phyloP scores from a whole-genome alignment of 2,329 filamentous ascomycete species.

The Chrysoporthe puriensis region DNA sequence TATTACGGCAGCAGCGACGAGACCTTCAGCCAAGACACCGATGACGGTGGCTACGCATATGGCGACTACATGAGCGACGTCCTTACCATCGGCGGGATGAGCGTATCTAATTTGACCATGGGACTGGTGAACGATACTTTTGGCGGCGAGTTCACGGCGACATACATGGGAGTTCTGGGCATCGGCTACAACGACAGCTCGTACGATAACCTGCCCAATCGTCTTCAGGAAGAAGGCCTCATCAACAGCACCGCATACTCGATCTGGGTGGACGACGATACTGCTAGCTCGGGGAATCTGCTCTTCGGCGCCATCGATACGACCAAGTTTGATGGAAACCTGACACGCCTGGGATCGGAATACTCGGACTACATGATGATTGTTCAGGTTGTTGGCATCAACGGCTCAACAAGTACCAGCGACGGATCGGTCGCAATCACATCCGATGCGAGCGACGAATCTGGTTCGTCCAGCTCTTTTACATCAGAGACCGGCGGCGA shows the following conservation, averaged over 20 bases:
- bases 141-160: not conserved
- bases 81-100: conserved; percentile 33
- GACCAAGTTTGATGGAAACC: conserved; percentile 32
- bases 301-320: conserved; percentile 40
- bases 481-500: not conserved
- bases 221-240: conserved; percentile 34
- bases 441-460: not conserved
- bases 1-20: conserved; percentile 19
- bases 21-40: conserved; percentile 23
- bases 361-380: conserved; percentile 13
- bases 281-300: conserved; percentile 35
- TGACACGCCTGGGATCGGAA: conserved; percentile 15
- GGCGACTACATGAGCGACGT: conserved; percentile 37
- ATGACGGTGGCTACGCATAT: conserved; percentile 26
- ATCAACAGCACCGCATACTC: conserved; percentile 38
- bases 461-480: not conserved
- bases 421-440: conserved; percentile 21
- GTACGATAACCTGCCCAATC: conserved; percentile 33
- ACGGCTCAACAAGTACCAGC: conserved; percentile 21
- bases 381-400: conserved; percentile 20
- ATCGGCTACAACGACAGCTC: conserved; percentile 35
- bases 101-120: conserved; percentile 36
- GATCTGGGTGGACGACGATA: conserved; percentile 38
- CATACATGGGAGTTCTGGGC: conserved; percentile 36
- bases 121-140: conserved; percentile 32